Evolutionary conservation across 2,329 filamentous ascomycete genomes (phyloP).

Genomic region (Pleurostoma richardsiae): DNA sequence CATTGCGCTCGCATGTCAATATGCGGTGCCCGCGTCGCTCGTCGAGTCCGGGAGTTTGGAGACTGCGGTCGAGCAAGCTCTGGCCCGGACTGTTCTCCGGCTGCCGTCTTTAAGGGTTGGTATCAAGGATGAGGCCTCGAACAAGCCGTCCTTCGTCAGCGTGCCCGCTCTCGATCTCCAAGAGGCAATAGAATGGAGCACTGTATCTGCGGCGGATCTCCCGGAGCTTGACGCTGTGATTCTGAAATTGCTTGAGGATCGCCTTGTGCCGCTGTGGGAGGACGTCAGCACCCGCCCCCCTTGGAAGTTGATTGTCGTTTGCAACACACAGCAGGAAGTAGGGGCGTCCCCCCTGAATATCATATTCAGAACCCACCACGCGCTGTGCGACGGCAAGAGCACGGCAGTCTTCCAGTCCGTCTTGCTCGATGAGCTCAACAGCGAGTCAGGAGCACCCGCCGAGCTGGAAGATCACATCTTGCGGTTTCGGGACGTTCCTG

Average conservation of each 20-base stretch:
- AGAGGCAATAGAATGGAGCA: slow-evolving; percentile 32
- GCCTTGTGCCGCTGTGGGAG: slow-evolving; percentile 35
- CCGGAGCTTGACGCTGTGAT: slow-evolving; percentile 23
- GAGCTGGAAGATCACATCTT: slow-evolving; percentile 19
- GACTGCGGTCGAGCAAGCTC: slow-evolving; percentile 26
- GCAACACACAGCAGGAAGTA: slow-evolving; percentile 11
- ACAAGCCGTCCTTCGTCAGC: slow-evolving; percentile 35
- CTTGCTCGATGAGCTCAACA: slow-evolving; percentile 36
- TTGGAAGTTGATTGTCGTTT: slow-evolving; percentile 40
- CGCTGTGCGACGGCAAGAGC: slow-evolving; percentile 45
- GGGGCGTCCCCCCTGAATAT: slow-evolving; percentile 7
- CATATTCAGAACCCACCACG: slow-evolving; percentile 46
- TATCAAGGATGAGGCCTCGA: slow-evolving; percentile 38
- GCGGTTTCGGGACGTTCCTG: slow-evolving; percentile 19
- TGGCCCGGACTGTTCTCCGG: slow-evolving; percentile 32
- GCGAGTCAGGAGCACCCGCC: slow-evolving; percentile 1
- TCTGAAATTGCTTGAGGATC: slow-evolving; percentile 25
- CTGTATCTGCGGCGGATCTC: slow-evolving; percentile 2
- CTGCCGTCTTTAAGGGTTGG: slow-evolving; percentile 44
- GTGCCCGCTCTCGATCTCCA: slow-evolving; percentile 35
- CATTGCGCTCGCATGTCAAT: slow-evolving; percentile 40
- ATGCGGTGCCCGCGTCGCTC: slow-evolving; percentile 18
- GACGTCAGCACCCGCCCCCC: slow-evolving; percentile 33
- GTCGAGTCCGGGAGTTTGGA: slow-evolving; percentile 8
- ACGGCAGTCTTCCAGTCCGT: slow-evolving; percentile 42